Conservation (phyloP, 1,139 yeast species). For the Zygoascus meyerae region DNA sequence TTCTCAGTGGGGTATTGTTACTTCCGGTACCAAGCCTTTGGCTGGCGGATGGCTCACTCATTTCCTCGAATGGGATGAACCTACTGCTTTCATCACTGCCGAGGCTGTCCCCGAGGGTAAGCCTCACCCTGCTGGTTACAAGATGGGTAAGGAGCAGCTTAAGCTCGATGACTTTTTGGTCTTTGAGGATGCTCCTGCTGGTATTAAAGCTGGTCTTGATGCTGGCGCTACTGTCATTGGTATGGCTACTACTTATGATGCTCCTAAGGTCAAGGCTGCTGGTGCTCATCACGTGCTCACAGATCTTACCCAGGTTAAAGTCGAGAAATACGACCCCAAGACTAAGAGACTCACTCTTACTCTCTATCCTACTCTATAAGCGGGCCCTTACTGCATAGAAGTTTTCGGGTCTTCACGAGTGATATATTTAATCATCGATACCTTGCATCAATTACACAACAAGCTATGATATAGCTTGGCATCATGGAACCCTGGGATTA, state of each 20-base stretch:
- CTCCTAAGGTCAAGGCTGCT: conserved; percentile 59
- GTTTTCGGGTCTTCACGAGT: neutral
- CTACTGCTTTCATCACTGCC: conserved; percentile 73
- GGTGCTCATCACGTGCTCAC: conserved; percentile 81
- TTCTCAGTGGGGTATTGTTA: conserved; percentile 72
- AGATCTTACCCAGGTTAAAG: conserved; percentile 50
- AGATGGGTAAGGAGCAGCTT: conserved; percentile 54
- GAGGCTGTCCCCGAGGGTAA: conserved; percentile 71
- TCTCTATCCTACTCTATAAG: conserved; percentile 16
- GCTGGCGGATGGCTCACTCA: conserved; percentile 73
- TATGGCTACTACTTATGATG: conserved; percentile 71
- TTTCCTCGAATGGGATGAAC: conserved; percentile 53
- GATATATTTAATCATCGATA: no score
- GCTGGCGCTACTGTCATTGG: conserved; percentile 83
- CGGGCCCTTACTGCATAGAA: neutral
- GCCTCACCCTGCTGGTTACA: conserved; percentile 82
- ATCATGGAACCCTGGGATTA: conserved; percentile 10
- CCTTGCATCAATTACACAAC: neutral
- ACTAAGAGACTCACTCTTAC: conserved; percentile 20
- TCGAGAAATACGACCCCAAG: conserved; percentile 30
- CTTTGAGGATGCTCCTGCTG: conserved; percentile 86
- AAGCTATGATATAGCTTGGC: neutral
- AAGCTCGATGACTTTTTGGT: conserved; percentile 54
- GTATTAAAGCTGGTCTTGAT: conserved; percentile 76
- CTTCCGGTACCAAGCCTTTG: conserved; percentile 72